Evolutionary conservation across 495 filamentous ascomycete genomes (phyloP).

Genomic region (Aspergillus egyptiacus): DNA sequence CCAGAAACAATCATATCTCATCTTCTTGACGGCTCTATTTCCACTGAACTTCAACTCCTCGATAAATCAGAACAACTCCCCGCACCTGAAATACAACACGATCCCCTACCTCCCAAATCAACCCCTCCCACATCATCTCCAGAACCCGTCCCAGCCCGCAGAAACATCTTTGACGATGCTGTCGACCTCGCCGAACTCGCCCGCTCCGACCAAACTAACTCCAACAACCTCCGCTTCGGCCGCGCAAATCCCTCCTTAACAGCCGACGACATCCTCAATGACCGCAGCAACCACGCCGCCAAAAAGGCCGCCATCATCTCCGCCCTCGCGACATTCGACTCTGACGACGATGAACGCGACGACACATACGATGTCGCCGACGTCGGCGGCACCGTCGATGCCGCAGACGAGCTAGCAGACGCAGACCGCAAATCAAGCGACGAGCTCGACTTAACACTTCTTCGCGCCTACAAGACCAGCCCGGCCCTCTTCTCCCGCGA

Average conservation of each 20-base stretch:
- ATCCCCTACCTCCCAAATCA: constrained; percentile 35
- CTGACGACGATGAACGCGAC: constrained; percentile 93
- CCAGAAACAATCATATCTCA: constrained; percentile 76
- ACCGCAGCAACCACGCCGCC: constrained; percentile 48
- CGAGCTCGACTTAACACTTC: constrained; percentile 51
- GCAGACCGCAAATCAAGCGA: constrained; percentile 29
- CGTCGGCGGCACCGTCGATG: constrained; percentile 80
- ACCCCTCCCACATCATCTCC: constrained; percentile 36
- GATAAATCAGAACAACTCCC: constrained; percentile 39
- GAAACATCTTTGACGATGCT: constrained; percentile 66
- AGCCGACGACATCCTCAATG: constrained; percentile 55
- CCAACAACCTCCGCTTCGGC: constrained; percentile 64
- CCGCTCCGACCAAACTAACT: constrained; percentile 29
- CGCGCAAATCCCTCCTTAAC: constrained; percentile 56
- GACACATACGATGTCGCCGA: constrained; percentile 93
- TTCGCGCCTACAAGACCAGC: constrained; percentile 56
- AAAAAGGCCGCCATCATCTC: constrained; percentile 87
- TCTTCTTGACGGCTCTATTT: constrained; percentile 76
- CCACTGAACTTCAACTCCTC: constrained; percentile 41
- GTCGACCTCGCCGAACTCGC: constrained; percentile 75
- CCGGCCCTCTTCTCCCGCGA: constrained; percentile 65
- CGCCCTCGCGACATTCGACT: constrained; percentile 85
- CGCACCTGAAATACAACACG: constrained; percentile 12
- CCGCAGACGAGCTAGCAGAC: constrained; percentile 38
- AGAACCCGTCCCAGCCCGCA: constrained; percentile 33